phyloP scores from a whole-genome alignment of 352 stramenopile genomes.

The Phytophthora melonis region DNA sequence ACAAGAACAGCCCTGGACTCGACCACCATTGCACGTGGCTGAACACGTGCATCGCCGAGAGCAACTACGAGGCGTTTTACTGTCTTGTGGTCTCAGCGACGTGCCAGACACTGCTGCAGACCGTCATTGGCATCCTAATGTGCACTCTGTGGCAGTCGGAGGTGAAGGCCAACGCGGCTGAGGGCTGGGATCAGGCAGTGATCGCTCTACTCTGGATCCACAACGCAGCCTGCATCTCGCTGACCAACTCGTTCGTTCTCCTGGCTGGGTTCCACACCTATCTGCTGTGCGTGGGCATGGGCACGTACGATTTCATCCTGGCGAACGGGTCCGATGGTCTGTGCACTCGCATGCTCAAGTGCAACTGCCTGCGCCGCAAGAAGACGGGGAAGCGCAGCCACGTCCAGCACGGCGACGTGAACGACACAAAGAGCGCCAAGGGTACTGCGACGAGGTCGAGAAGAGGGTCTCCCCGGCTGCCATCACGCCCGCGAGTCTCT shows the following conservation, averaged over 20 bases:
- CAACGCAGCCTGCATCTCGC: constrained; percentile 65
- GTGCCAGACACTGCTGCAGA: constrained; percentile 67
- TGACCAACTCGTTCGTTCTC: constrained; percentile 75
- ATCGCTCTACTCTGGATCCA: constrained; percentile 78
- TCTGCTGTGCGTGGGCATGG: constrained; percentile 69
- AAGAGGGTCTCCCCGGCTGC: constrained; percentile 22
- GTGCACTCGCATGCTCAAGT: constrained; percentile 83
- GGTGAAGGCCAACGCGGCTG: constrained; percentile 48
- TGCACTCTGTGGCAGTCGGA: constrained; percentile 75
- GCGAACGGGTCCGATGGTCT: constrained; percentile 78
- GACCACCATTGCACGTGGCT: constrained; percentile 91
- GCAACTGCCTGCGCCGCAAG: constrained; percentile 57
- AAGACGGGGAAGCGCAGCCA: constrained; percentile 43
- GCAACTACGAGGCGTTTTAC: constrained; percentile 89
- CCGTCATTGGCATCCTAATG: constrained; percentile 79
- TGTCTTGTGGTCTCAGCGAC: constrained; percentile 71
- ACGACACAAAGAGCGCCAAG: constrained; percentile 25
- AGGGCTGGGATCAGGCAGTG: constrained; percentile 56
- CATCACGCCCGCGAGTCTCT: constrained; percentile 29
- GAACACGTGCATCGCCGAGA: constrained; percentile 88
- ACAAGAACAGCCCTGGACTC: constrained; percentile 81
- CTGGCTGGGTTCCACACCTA: constrained; percentile 86
- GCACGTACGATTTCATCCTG: constrained; percentile 89
- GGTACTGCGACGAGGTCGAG: constrained; percentile 17
- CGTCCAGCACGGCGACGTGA: constrained; percentile 41